phyloP scores from a whole-genome alignment of 139 green algal genomes.

The Pseudopediastrum boryanum region DNA sequence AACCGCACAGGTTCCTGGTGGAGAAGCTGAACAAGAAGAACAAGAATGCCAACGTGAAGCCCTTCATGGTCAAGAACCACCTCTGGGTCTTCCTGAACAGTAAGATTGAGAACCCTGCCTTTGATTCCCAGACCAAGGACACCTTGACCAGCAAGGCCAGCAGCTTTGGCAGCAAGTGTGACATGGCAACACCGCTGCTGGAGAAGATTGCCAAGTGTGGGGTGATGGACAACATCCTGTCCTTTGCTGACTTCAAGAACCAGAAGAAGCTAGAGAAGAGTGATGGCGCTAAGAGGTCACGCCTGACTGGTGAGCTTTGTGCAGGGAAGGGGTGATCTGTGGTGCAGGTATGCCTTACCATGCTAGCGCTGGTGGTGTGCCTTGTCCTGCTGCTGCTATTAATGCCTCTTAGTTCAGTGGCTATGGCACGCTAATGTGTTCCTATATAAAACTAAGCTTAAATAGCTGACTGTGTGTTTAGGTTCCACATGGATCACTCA shows the following conservation, averaged over 20 bases:
- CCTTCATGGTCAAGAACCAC: constrained; percentile 98
- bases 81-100: constrained; percentile 98
- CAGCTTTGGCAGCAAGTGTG: constrained; percentile 95
- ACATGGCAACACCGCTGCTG: constrained; percentile 85
- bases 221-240: constrained; percentile 89
- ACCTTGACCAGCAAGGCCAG: constrained; percentile 87
- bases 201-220: constrained; percentile 88
- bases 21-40: constrained; percentile 96
- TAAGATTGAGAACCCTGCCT: constrained; percentile 97
- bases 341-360: too few species aligned
- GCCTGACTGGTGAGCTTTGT: constrained; percentile 72
- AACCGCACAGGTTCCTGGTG: constrained; percentile 60
- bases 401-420: too few species aligned
- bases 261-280: constrained; percentile 97
- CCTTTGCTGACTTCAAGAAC: constrained; percentile 92
- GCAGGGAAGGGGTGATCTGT: too few species aligned
- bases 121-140: constrained; percentile 99
- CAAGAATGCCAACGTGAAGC: constrained; percentile 91
- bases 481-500: too few species aligned
- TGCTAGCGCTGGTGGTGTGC: too few species aligned
- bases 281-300: constrained; percentile 90
- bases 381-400: too few species aligned
- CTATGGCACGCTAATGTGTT: too few species aligned
- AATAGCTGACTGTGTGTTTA: too few species aligned
- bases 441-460: too few species aligned